These are phyloP conservation scores for Albophoma yamanashiensis DNA, from an alignment of 2,329 filamentous ascomycete genomes.

Conservation along the genomic window DNA sequence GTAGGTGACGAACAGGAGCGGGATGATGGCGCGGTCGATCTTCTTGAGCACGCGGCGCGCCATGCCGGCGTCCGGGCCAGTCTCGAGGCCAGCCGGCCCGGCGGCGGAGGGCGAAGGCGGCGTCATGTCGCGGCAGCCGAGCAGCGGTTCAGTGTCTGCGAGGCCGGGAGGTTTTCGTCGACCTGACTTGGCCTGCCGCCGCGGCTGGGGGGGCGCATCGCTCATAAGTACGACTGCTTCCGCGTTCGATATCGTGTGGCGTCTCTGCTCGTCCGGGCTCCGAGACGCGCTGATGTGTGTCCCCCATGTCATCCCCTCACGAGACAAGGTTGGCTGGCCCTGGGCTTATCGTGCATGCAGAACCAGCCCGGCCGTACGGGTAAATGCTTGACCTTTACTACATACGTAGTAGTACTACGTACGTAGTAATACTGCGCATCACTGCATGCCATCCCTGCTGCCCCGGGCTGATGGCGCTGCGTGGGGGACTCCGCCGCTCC, in stretches of 20 bases:
- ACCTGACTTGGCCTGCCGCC: neutral
- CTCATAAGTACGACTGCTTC: neutral
- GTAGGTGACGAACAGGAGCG: constrained; percentile 45
- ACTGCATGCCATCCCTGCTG: neutral
- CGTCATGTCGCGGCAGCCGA: neutral
- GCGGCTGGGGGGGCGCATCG: neutral
- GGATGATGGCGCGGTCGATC: constrained; percentile 43
- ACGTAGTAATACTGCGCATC: too few species aligned
- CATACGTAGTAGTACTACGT: too few species aligned
- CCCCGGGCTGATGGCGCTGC: neutral
- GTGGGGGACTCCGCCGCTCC: neutral
- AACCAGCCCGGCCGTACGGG: neutral
- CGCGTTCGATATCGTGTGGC: neutral
- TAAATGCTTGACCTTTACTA: neutral
- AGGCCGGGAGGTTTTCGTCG: neutral
- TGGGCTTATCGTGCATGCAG: neutral
- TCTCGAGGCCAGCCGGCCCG: constrained; percentile 2
- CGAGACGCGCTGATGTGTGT: neutral
- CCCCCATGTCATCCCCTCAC: neutral
- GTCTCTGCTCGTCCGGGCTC: neutral
- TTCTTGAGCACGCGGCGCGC: constrained; percentile 35
- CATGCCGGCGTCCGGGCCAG: constrained; percentile 8
- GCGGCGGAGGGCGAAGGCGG: neutral
- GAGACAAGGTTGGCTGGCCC: neutral
- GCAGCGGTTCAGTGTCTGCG: neutral